Percentiles rank a stretch among this genome's conserved stretches.
Evolutionary conservation across 257 asterid species (phyloP).

Genomic region (Nicotiana tomentosiformis): DNA sequence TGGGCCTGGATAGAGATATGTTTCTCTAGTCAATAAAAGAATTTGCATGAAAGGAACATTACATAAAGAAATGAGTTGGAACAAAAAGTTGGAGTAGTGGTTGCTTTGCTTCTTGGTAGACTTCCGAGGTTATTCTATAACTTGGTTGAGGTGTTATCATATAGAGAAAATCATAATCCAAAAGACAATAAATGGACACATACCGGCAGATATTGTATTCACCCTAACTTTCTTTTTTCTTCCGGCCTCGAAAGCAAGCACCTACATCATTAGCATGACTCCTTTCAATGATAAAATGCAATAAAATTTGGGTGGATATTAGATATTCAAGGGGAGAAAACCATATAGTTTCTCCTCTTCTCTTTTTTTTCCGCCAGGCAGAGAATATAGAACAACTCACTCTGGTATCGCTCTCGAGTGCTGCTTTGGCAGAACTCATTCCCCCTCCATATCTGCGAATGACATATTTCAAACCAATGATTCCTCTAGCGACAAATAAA

Average conservation of each 20-base stretch:
- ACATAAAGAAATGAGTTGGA: not conserved
- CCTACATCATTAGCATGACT: slow-evolving; percentile 34
- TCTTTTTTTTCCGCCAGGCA: too few relatives aligned
- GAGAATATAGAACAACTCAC: slow-evolving; percentile 26
- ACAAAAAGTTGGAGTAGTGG: not conserved
- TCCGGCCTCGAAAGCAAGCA: slow-evolving; percentile 93
- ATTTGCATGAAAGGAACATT: not conserved
- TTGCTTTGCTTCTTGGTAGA: not conserved
- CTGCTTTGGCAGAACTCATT: slow-evolving; percentile 94
- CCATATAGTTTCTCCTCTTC: not conserved
- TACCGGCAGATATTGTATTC: slow-evolving; percentile 94
- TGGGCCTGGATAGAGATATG: slow-evolving; percentile 43
- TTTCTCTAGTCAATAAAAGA: not conserved
- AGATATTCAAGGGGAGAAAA: not conserved
- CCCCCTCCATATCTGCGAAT: slow-evolving; percentile 77
- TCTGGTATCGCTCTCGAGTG: slow-evolving; percentile 81
- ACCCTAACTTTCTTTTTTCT: slow-evolving; percentile 82
- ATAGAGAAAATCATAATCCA: not conserved
- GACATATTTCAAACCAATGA: slow-evolving; percentile 2
- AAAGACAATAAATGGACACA: not conserved
- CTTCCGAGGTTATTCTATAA: not conserved
- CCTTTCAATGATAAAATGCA: not conserved
- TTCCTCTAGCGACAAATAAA: not conserved
- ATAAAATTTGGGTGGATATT: not conserved
- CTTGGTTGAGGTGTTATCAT: not conserved